Base-by-base conservation (phyloP, 2,329 filamentous ascomycete species). In the Coniochaeta prunicola region DNA sequence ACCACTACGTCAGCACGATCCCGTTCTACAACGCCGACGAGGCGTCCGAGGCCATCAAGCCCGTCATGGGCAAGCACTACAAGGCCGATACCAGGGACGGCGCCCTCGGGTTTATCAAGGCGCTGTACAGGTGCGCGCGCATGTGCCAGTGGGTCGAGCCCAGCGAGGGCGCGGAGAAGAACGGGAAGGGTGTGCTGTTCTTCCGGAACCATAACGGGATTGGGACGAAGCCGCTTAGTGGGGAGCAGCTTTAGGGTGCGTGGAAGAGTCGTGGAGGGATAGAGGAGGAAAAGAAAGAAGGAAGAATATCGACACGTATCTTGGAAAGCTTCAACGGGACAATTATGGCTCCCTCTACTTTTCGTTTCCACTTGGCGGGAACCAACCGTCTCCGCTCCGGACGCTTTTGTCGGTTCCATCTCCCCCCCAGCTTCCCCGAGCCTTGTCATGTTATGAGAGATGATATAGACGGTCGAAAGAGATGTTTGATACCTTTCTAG, bases 101-200 rank as follows among this genome's bases (percentile, higher is more conserved):
- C 53, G 77, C 89, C 38, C 64, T 87, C 48, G 94, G 94, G 54
- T 99, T 99, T 83, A 72, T 99, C 70, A 83, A 82, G 73, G 86
- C 90, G 66, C 77, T 99, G 72, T 99, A 86, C 84, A 88, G 77
- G 65, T 90, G 84, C 68, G 86, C 90, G 48, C 86, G 94, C 62
- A 86, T 83, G 85, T 99, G 94, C 84, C 92, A 97, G 75, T 99
- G 92, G 91, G 92, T 99, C 63, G 94, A 99, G 86, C 91, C 92
- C 59, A 92, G 86, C 69, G 89, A 86, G 67, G 91, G 85, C 58
- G 90, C 92, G 56, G 76, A 86, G 70, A 93, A 91, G 34, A 87
- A 92, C 68, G 88, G 86, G 72, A 89, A 91, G 79, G 87, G 89
- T 62, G 88, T 99, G 31, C 76, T 96, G 58, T 97, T 99, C 84